A percentile compares a stretch with the other conserved stretches of the same genome.
Evolutionary conservation across 345 rosid species (phyloP).

Genomic region (Cochlearia excelsa): DNA sequence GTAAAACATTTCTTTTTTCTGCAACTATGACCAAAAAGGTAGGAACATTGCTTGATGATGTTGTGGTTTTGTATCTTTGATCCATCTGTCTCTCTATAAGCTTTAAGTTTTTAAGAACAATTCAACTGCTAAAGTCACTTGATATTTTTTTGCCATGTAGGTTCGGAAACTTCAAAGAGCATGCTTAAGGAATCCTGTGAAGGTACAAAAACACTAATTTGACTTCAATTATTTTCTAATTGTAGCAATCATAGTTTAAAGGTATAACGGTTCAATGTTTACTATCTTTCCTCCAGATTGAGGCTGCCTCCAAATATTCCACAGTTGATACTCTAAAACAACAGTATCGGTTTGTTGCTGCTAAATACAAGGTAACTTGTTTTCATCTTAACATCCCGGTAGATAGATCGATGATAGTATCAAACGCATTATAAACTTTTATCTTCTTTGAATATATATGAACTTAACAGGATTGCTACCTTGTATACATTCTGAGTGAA

Average conservation of each 20-base stretch:
- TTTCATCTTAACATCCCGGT: background rate
- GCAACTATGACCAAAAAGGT: slow-evolving; percentile 99
- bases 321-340: slow-evolving; percentile 91
- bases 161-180: slow-evolving; percentile 91
- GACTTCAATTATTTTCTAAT: slow-evolving; percentile 3
- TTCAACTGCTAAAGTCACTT: slow-evolving; percentile 22
- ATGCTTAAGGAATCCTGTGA: slow-evolving; percentile 85
- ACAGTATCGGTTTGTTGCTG: slow-evolving; percentile 69
- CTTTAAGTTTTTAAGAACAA: slow-evolving; percentile 12
- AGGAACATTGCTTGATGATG: slow-evolving; percentile 2
- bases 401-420: background rate
- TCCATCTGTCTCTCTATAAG: background rate
- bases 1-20: slow-evolving; percentile 84
- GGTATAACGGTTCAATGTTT: background rate
- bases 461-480: slow-evolving; percentile 78
- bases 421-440: slow-evolving; percentile 1
- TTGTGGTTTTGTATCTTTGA: background rate
- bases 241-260: slow-evolving; percentile 3
- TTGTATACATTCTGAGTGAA: slow-evolving; percentile 71
- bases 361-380: slow-evolving; percentile 69
- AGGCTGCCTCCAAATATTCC: slow-evolving; percentile 90
- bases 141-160: slow-evolving; percentile 40
- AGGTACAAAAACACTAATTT: slow-evolving; percentile 44
- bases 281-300: slow-evolving; percentile 52
- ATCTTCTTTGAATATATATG: slow-evolving; percentile 1